Base-by-base conservation (phyloP, 768 basidiomycete genomes). In the Porpolomopsis calyptriformis region DNA sequence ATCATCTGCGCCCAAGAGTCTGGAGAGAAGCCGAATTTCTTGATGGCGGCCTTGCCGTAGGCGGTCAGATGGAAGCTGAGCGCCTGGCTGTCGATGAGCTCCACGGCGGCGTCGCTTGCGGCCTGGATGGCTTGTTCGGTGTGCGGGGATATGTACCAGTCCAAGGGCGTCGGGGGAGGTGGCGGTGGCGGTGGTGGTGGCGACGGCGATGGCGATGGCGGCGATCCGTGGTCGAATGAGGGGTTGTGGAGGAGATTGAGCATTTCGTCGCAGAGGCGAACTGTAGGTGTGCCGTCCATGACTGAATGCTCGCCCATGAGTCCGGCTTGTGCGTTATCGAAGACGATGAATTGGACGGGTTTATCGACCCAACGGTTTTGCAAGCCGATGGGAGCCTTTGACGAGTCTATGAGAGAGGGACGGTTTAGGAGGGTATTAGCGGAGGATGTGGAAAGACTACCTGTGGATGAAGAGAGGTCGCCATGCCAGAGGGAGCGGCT, bases 1-100 rank as follows among this genome's bases (percentile, higher is more conserved):
- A 91, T 67, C 76, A 96, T 80, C 66, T 97, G 93, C 38, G 86
- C 82, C 90, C 91, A 96, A 22, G 85, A 85, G 57, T 97, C 93
- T 2, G 93, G 93, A 34, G 89, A 88, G n/a, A 85, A 79, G 26
- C 85, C 80, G 54, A 87, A 89, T 11, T 72, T 65, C 70, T 94
- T 96, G 67, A 94, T 87, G 14, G 77, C 74, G 36, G 75, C 74
- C 63, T 92, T 94, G 26, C 93, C 93, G 55, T 93, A 97, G 1
- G 66, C 60, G 1, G 87, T 89, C 33, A 75, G 67, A 48, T 74
- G 61, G 62, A 79, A 80, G 18, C 68, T 66, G 49, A 91, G 64
- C 46, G 70, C 68, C 55, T 91, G 88, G 22, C 73, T 70, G 31
- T 74, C 69, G 33, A 80, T 68, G 41, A 90, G 77, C 35, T 72